These are phyloP conservation scores for Tuber indicum DNA, from an alignment of 495 filamentous ascomycete species.

Conservation along the genomic window DNA sequence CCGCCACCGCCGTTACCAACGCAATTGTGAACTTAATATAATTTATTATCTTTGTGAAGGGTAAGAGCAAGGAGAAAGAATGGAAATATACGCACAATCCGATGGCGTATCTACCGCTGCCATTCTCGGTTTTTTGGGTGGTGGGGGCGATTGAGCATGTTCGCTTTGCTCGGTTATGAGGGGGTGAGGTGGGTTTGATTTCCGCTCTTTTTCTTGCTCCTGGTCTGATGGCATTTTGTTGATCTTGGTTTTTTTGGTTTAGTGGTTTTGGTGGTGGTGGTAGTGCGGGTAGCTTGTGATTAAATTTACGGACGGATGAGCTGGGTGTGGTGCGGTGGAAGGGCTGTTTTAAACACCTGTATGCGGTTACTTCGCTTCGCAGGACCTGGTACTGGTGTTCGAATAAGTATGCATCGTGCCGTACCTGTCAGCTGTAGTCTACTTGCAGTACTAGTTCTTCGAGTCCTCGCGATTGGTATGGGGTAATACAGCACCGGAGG, in stretches of 20 bases:
- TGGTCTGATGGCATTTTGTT: neutral
- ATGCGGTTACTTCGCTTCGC: neutral
- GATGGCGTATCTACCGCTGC: slow-evolving; percentile 17
- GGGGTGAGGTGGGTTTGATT: neutral
- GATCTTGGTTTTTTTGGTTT: too few relatives aligned
- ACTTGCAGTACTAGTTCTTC: too few relatives aligned
- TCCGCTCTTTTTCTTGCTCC: neutral
- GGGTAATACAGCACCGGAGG: neutral
- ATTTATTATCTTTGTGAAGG: too few relatives aligned
- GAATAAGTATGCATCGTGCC: neutral
- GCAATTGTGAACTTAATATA: too few relatives aligned
- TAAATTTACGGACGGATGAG: neutral
- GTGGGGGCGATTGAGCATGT: slow-evolving; percentile 9
- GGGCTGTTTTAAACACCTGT: neutral
- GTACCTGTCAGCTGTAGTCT: too few relatives aligned
- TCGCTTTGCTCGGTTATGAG: neutral
- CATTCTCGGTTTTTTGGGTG: slow-evolving; percentile 25
- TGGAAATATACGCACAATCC: slow-evolving; percentile 11
- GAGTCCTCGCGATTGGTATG: neutral
- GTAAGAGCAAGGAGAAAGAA: neutral
- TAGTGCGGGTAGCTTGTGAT: neutral
- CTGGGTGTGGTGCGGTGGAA: too few relatives aligned
- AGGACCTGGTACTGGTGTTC: neutral
- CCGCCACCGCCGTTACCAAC: neutral
- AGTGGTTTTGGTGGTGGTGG: neutral